These are phyloP conservation scores for Epichloe amarillans DNA, from an alignment of 2,329 filamentous ascomycete genomes.

Conservation along the genomic window DNA sequence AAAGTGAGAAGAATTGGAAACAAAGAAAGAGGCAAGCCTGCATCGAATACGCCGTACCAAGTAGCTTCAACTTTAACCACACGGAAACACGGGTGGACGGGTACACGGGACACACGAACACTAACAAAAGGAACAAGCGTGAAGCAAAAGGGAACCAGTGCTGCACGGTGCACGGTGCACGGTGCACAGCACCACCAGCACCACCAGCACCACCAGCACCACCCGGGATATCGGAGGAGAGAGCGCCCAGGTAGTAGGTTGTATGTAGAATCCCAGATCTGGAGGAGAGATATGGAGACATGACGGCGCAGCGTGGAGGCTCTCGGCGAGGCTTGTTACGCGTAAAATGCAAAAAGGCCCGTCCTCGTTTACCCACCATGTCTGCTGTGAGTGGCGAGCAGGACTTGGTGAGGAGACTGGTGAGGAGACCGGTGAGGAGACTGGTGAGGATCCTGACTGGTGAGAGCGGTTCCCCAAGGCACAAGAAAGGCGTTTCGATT, in stretches of 20 bases:
- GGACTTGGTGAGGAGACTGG: too few species aligned
- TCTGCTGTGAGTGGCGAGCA: not conserved
- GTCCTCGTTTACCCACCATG: not conserved
- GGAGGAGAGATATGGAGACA: constrained; percentile 1
- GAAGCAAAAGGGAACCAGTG: not conserved
- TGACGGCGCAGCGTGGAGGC: not conserved
- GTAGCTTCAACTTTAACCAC: not conserved
- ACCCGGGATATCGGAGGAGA: not conserved
- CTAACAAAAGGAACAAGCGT: not conserved
- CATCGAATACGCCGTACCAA: not conserved
- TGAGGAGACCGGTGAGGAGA: too few species aligned
- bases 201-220: not conserved
- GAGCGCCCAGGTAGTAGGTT: not conserved
- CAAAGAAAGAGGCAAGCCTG: not conserved
- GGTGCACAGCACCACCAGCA: not conserved
- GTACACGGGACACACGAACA: not conserved
- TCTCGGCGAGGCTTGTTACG: not conserved
- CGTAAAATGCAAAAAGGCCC: not conserved
- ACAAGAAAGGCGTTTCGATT: not conserved
- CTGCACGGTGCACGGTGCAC: not conserved
- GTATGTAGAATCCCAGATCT: not conserved
- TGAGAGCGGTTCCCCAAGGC: not conserved
- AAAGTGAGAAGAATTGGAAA: not conserved
- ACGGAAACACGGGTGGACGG: not conserved
- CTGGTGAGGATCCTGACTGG: too few species aligned